Evolutionary conservation across 768 basidiomycete species (phyloP).

Genomic region (Pluteus cervinus): DNA sequence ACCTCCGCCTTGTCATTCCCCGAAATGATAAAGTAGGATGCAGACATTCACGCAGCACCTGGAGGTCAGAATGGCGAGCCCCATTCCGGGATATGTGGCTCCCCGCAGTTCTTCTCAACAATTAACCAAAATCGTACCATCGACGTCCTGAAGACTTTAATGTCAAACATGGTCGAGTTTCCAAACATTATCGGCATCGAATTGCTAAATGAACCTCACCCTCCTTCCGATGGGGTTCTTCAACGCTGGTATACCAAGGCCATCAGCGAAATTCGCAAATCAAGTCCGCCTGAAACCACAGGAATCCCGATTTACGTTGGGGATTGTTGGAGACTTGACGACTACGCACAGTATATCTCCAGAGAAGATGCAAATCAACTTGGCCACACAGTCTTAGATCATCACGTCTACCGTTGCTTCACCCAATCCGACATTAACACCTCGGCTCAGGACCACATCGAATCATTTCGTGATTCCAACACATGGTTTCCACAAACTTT

Average conservation of each 20-base stretch:
- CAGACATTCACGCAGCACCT: conserved; percentile 70
- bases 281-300: conserved; percentile 43
- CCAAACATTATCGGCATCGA: conserved; percentile 56
- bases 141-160: conserved; percentile 40
- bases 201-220: conserved; percentile 53
- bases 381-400: conserved; percentile 59
- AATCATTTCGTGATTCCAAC: conserved; percentile 33
- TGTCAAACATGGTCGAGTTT: conserved; percentile 20
- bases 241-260: conserved; percentile 59
- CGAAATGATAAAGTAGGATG: background rate
- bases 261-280: conserved; percentile 42
- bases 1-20: background rate
- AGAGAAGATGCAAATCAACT: conserved; percentile 16
- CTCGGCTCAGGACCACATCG: conserved; percentile 48
- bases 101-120: conserved; percentile 44
- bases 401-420: conserved; percentile 83
- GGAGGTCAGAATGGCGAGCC: conserved; percentile 70
- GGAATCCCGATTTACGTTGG: conserved; percentile 71
- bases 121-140: conserved; percentile 38
- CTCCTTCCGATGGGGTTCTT: conserved; percentile 42
- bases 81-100: conserved; percentile 56
- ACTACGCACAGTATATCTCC: conserved; percentile 52
- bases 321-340: conserved; percentile 70
- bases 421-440: conserved; percentile 50
- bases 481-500: conserved; percentile 35